Percentiles rank a stretch among this genome's conserved stretches.
These are phyloP conservation scores for Aspergillus nomiae DNA, from an alignment of 2,329 filamentous ascomycete species.

Conservation along the genomic window DNA sequence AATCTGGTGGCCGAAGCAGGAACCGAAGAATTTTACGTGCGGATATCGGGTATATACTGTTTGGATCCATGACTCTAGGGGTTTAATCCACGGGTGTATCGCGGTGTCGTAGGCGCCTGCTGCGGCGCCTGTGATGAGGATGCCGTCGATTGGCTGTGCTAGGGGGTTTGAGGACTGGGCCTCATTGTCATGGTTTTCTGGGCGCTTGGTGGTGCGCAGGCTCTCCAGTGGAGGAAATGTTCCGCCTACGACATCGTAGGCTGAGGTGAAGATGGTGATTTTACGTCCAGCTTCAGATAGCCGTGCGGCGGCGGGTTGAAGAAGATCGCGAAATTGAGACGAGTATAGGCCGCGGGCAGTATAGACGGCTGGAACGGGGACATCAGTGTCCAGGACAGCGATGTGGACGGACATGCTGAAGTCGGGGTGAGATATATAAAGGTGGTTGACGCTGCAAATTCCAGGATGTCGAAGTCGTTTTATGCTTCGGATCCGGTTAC, in stretches of 20 bases:
- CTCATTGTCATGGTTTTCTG: no score
- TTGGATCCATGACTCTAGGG: constrained; percentile 28
- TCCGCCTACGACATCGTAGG: constrained; percentile 37
- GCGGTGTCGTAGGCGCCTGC: constrained; percentile 31
- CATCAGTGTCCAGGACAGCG: constrained; percentile 39
- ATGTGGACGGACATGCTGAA: constrained; percentile 30
- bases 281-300: constrained; percentile 23
- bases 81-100: constrained; percentile 31
- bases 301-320: constrained; percentile 33
- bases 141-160: constrained; percentile 25
- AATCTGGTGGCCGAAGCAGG: constrained; percentile 38
- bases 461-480: neutral
- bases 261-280: constrained; percentile 33
- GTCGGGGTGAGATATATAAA: constrained; percentile 18
- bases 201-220: constrained; percentile 18
- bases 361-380: constrained; percentile 37
- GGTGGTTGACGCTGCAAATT: neutral
- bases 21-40: constrained; percentile 35
- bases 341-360: constrained; percentile 37
- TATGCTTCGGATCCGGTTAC: constrained; percentile 10
- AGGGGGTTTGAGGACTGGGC: constrained; percentile 2
- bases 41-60: constrained; percentile 29
- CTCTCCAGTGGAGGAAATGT: constrained; percentile 27
- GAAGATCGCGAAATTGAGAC: constrained; percentile 36
- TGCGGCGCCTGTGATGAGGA: constrained; percentile 36